phyloP scores from a whole-genome alignment of 371 early-diverging fungal species.

The Saksenaea vasiformis region DNA sequence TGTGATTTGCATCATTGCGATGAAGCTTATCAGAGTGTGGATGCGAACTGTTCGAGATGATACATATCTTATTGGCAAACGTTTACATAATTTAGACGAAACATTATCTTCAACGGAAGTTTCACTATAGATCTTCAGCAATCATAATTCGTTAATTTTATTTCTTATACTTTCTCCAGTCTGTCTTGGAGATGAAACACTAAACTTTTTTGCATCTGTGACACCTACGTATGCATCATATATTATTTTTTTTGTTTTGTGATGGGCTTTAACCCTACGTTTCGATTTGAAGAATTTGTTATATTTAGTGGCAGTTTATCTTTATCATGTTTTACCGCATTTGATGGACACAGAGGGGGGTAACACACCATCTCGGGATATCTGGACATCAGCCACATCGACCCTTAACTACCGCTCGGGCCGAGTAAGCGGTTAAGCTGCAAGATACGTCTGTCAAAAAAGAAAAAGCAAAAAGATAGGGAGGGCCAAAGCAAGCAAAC shows the following conservation, averaged over 20 bases:
- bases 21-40: conserved; percentile 41
- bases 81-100: conserved; percentile 57
- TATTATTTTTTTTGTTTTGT: too few species aligned
- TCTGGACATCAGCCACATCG: not conserved
- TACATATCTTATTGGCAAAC: conserved; percentile 61
- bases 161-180: too few species aligned
- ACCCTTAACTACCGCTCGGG: not conserved
- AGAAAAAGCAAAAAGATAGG: not conserved
- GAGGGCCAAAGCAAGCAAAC: not conserved
- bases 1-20: not conserved
- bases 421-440: too few species aligned
- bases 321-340: not conserved
- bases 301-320: not conserved
- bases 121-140: not conserved
- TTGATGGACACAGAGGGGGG: not conserved
- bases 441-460: too few species aligned
- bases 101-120: not conserved
- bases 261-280: too few species aligned
- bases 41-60: conserved; percentile 60
- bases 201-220: too few species aligned
- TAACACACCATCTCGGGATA: not conserved
- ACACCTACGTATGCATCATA: too few species aligned
- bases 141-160: too few species aligned
- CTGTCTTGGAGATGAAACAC: too few species aligned
- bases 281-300: too few species aligned